Percentiles rank a stretch among this genome's conserved stretches.
phyloP scores from a whole-genome alignment of 176 grass and related monocot species.

The Otatea glauca region DNA sequence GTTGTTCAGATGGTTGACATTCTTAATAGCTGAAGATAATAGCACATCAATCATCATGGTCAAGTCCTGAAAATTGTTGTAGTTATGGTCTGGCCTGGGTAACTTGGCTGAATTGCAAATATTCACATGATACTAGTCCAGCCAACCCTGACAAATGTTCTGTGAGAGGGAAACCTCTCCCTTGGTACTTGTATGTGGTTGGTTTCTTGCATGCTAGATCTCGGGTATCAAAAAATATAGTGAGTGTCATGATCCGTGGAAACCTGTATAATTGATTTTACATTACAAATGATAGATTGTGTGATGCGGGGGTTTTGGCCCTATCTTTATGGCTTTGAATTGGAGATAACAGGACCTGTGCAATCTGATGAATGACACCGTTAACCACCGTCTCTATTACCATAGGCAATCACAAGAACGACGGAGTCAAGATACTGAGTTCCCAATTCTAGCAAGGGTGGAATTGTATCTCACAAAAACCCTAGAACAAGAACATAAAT shows the following conservation, averaged over 20 bases:
- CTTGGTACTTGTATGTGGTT: not conserved
- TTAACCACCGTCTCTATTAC: too few relatives aligned
- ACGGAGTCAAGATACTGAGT: too few relatives aligned
- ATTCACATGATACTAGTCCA: slow-evolving; percentile 1
- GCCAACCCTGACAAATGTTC: not conserved
- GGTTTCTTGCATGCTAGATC: not conserved
- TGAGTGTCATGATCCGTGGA: not conserved
- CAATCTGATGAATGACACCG: too few relatives aligned
- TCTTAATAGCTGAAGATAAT: not conserved
- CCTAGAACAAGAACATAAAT: too few relatives aligned
- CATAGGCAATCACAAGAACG: too few relatives aligned
- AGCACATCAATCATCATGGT: not conserved
- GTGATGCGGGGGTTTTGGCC: too few relatives aligned
- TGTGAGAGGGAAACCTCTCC: not conserved
- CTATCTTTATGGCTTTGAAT: too few relatives aligned
- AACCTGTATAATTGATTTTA: not conserved
- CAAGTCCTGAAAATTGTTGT: not conserved
- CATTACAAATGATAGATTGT: not conserved
- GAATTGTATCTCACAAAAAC: too few relatives aligned
- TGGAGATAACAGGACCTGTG: too few relatives aligned
- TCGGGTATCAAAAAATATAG: not conserved
- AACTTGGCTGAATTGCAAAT: not conserved
- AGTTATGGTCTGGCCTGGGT: not conserved
- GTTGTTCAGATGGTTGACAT: not conserved
- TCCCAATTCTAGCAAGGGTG: too few relatives aligned